Conservation (phyloP, 495 filamentous ascomycete genomes). For the Sphaerosporella brunnea region DNA sequence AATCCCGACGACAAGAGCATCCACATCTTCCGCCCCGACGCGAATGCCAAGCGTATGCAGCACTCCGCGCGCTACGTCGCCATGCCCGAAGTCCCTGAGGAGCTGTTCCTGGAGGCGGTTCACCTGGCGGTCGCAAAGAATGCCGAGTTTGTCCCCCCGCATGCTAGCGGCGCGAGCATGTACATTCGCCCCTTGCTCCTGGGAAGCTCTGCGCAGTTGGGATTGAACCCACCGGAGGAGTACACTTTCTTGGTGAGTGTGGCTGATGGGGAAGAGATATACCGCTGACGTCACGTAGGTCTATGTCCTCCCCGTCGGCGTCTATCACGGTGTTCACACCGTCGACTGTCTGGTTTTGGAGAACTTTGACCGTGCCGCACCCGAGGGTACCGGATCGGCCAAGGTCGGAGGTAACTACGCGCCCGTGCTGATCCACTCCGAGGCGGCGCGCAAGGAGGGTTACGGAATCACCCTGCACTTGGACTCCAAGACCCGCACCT, state of each 20-base stretch:
- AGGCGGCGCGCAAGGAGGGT: constrained; percentile 50
- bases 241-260: constrained; percentile 56
- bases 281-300: no score
- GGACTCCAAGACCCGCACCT: constrained; percentile 58
- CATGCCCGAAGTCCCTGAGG: constrained; percentile 54
- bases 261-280: no score
- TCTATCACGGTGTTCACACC: constrained; percentile 72
- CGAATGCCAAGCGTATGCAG: constrained; percentile 66
- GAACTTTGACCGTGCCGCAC: constrained; percentile 56
- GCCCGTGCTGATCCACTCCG: constrained; percentile 65
- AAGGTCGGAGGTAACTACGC: constrained; percentile 70
- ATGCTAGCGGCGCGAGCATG: constrained; percentile 67
- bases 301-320: constrained; percentile 68
- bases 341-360: constrained; percentile 66
- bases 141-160: constrained; percentile 72
- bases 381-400: constrained; percentile 53
- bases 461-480: constrained; percentile 78
- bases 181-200: constrained; percentile 81
- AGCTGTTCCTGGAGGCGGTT: constrained; percentile 55
- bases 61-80: constrained; percentile 60
- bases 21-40: constrained; percentile 60
- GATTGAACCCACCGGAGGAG: constrained; percentile 65
- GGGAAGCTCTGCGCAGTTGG: constrained; percentile 62
- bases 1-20: constrained; percentile 42
- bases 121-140: constrained; percentile 65